These are phyloP conservation scores for Hyaloscypha hepaticicola DNA, from an alignment of 495 filamentous ascomycete genomes.

Conservation along the genomic window DNA sequence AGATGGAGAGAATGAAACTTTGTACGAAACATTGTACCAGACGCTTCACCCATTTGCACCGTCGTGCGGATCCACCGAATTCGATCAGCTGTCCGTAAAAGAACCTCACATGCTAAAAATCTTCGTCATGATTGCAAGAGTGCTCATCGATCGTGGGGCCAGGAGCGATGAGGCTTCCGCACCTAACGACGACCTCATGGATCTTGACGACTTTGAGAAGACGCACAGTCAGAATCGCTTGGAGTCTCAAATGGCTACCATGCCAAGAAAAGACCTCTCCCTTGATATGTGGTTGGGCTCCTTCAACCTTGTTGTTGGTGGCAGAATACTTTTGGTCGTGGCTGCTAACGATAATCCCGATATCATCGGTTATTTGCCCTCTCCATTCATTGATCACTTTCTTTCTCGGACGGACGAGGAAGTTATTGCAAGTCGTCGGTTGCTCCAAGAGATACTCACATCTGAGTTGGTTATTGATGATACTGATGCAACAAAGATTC, in stretches of 20 bases:
- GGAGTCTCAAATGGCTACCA: conserved; percentile 32
- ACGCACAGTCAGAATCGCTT: conserved; percentile 48
- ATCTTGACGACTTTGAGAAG: conserved; percentile 67
- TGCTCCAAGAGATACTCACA: conserved; percentile 49
- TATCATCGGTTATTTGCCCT: conserved; percentile 38
- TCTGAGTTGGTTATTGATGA: conserved; percentile 43
- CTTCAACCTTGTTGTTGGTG: conserved; percentile 45
- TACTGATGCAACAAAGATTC: conserved; percentile 43
- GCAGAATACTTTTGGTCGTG: conserved; percentile 42
- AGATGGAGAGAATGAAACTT: conserved; percentile 10
- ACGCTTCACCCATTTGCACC: conserved; percentile 28
- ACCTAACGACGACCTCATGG: conserved; percentile 60
- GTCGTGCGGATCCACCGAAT: conserved; percentile 16
- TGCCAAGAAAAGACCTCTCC: conserved; percentile 48
- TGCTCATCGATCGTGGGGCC: conserved; percentile 17
- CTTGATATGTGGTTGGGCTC: conserved; percentile 47
- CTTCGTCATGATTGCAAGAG: conserved; percentile 28
- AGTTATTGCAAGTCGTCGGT: conserved; percentile 43
- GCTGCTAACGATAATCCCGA: conserved; percentile 37
- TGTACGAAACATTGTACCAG: conserved; percentile 21
- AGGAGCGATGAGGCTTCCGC: conserved; percentile 3
- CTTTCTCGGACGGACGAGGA: conserved; percentile 57
- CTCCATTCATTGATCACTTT: conserved; percentile 57
- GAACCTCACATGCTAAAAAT: conserved; percentile 32
- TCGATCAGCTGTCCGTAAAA: conserved; percentile 30